Percentiles rank a stretch among this genome's conserved stretches.
Conservation (phyloP, 169 alveolate species). For the Eimeria maxima region DNA sequence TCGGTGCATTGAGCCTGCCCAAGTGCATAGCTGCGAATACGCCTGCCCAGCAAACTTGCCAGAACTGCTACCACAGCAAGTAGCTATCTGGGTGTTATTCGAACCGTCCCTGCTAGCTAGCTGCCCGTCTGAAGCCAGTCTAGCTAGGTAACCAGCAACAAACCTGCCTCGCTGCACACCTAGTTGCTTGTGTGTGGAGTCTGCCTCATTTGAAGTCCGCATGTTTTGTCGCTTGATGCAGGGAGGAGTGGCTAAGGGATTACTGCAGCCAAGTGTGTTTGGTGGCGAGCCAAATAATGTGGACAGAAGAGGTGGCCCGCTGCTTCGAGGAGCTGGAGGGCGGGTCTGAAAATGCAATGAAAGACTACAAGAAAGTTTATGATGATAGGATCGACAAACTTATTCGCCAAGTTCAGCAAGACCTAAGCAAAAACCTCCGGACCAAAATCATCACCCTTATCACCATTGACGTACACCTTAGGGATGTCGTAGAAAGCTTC, state of each 20-base stretch:
- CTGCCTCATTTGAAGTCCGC: too few species aligned
- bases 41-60: too few species aligned
- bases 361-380: slow-evolving; percentile 94
- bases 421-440: slow-evolving; percentile 82
- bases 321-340: slow-evolving; percentile 97
- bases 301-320: slow-evolving; percentile 98
- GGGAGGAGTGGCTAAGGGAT: slow-evolving; percentile 95
- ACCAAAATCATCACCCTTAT: slow-evolving; percentile 95
- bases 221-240: slow-evolving; percentile 63
- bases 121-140: too few species aligned
- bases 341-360: slow-evolving; percentile 98
- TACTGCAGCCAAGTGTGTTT: slow-evolving; percentile 97
- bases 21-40: too few species aligned
- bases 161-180: neutral
- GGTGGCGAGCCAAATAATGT: slow-evolving; percentile 95
- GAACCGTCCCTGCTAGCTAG: too few species aligned
- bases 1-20: too few species aligned
- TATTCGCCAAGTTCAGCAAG: slow-evolving; percentile 95
- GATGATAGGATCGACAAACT: slow-evolving; percentile 95
- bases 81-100: too few species aligned
- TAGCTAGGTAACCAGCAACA: too few species aligned
- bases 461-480: slow-evolving; percentile 97
- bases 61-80: too few species aligned
- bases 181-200: neutral
- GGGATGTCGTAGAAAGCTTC: slow-evolving; percentile 97